These are phyloP conservation scores for Metschnikowia arizonensis DNA, from an alignment of 805 yeast species.

Conservation along the genomic window DNA sequence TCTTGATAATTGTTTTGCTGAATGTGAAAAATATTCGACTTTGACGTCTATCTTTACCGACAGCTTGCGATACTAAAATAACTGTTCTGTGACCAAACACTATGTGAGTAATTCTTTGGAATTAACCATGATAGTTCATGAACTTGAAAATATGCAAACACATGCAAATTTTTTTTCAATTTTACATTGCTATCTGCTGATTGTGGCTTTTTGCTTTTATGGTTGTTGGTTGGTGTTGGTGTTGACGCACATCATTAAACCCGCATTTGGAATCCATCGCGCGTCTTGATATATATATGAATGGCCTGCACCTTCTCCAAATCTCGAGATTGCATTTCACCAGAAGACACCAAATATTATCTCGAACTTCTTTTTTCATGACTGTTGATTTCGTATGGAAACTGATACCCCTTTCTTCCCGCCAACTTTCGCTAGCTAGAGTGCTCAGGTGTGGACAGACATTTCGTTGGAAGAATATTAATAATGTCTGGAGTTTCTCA, in stretches of 20 bases:
- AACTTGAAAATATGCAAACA: too few species aligned
- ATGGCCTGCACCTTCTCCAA: not conserved
- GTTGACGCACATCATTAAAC: constrained; percentile 6
- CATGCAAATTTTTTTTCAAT: too few species aligned
- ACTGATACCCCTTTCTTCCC: constrained; percentile 13
- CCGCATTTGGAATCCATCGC: constrained; percentile 8
- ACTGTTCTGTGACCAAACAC: too few species aligned
- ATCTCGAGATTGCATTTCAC: not conserved
- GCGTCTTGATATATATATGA: not conserved
- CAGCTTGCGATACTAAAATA: too few species aligned
- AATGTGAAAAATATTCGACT: too few species aligned
- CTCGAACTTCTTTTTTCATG: constrained; percentile 7
- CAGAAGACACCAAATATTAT: not conserved
- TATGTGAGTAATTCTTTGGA: too few species aligned
- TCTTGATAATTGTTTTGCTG: too few species aligned
- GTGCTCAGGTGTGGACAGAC: constrained; percentile 85
- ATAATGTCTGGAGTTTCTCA: constrained; percentile 64
- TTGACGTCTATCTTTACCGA: too few species aligned
- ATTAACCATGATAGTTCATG: too few species aligned
- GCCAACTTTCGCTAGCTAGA: constrained; percentile 55
- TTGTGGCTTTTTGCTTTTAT: too few species aligned
- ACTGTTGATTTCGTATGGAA: constrained; percentile 17
- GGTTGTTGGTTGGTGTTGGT: not conserved
- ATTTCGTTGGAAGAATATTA: constrained; percentile 68
- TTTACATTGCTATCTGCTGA: too few species aligned